A percentile compares a stretch with the other conserved stretches of the same genome.
Conservation (phyloP, 306 rosid genomes). For the Vigna reflexopilosa region DNA sequence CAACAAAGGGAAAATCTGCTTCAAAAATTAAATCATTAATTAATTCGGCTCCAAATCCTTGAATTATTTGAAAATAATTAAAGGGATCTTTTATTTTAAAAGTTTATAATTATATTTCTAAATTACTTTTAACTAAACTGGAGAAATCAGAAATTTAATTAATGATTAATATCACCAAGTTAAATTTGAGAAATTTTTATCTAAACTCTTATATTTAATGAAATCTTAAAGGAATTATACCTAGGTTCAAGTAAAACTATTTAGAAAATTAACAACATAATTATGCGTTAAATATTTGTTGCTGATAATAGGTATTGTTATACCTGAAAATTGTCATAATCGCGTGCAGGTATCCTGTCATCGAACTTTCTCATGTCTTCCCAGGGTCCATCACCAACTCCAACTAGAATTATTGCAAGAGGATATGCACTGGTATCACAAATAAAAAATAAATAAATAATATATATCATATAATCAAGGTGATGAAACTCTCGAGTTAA, state of each 20-base stretch:
- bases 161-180: too few species aligned
- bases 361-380: constrained; percentile 92
- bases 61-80: too few species aligned
- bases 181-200: not conserved
- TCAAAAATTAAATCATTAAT: too few species aligned
- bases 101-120: too few species aligned
- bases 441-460: constrained; percentile 4
- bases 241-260: not conserved
- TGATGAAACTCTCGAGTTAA: too few species aligned
- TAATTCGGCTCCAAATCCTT: too few species aligned
- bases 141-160: too few species aligned
- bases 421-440: constrained; percentile 67
- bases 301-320: not conserved
- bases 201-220: not conserved
- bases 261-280: not conserved
- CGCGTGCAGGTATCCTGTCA: constrained; percentile 83
- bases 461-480: too few species aligned
- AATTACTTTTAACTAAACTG: too few species aligned
- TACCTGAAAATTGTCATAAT: constrained; percentile 92
- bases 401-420: constrained; percentile 82
- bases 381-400: constrained; percentile 99
- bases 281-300: not conserved
- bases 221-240: not conserved
- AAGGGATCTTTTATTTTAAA: too few species aligned
- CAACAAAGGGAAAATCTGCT: not conserved